Evolutionary conservation across 441 rosid genomes (phyloP), one percentile per base, ranked within the genome.

Genomic region (Codiaeum variegatum): DNA sequence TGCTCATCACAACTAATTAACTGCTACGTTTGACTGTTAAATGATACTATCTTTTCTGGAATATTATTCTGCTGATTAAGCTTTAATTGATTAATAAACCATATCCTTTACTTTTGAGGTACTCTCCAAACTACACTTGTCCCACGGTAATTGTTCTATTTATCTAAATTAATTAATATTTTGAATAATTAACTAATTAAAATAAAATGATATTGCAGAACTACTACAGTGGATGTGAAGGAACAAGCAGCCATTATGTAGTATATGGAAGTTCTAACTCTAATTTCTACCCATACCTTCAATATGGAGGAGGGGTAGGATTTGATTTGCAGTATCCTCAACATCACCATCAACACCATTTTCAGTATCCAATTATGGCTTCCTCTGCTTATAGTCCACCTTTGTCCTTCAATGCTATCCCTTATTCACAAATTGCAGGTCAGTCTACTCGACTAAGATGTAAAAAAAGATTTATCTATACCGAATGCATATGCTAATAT

Each of bases 91-190:
- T 47, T 18, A 47, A 47, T 47, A 5, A 15, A 15, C n/a, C 19
- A 15, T 15, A 47, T 26, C n/a, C 24, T 23, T 55, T 2, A 59
- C n/a, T 55, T 42, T 26, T 7, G 56, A 67, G 51, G 63, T 64
- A 63, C 63, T 26, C 75, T 24, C 62, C 64, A n/a, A 32, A 58
- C 58, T 73, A 73, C 76, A 56, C 71, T 28, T 73, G 52, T 66
- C 71, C 65, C 65, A 55, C 31, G 66, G 76, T 73, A 16, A 47
- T 40, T 12, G 71, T 65, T n/a, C n/a, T n/a, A n/a, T n/a, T 29
- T 71, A 21, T 6, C 49, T 26, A 12, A 8, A n/a, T 1, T 52
- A 10, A 13, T 5, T 49, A 7, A n/a, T 49, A 0, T 66, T 3
- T 0, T 21, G 44, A 38, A 23, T 55, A 55, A 19, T 55, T 15